Evolutionary conservation across 345 rosid genomes (phyloP).

Genomic region (Aquilaria malaccensis): DNA sequence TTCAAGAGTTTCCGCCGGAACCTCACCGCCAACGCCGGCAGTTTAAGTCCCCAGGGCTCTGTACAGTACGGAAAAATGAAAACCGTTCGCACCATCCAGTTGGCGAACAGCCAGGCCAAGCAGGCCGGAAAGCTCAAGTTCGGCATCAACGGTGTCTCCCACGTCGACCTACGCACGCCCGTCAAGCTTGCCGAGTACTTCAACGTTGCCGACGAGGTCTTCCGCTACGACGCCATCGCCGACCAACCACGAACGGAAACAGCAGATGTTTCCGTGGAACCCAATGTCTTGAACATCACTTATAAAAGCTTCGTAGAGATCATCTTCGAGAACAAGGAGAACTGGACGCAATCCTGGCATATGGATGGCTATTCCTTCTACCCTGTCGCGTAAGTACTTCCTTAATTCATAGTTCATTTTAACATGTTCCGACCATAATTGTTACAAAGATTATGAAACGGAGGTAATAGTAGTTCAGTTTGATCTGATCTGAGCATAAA

Average conservation of each 20-base stretch:
- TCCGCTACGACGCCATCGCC: slow-evolving; percentile 38
- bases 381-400: slow-evolving; percentile 59
- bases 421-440: neutral
- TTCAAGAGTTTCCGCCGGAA: slow-evolving; percentile 75
- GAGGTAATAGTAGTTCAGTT: neutral
- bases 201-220: slow-evolving; percentile 35
- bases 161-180: slow-evolving; percentile 44
- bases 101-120: slow-evolving; percentile 35
- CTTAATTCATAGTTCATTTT: too few species aligned
- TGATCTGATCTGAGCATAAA: too few species aligned
- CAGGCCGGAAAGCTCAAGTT: slow-evolving; percentile 48
- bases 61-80: slow-evolving; percentile 61
- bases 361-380: slow-evolving; percentile 77
- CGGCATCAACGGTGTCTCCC: slow-evolving; percentile 61
- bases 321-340: slow-evolving; percentile 75
- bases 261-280: slow-evolving; percentile 14
- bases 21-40: slow-evolving; percentile 68
- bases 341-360: slow-evolving; percentile 61
- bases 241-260: slow-evolving; percentile 33
- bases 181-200: slow-evolving; percentile 62
- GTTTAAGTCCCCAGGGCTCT: slow-evolving; percentile 81
- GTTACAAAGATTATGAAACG: neutral
- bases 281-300: slow-evolving; percentile 63
- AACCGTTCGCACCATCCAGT: slow-evolving; percentile 58
- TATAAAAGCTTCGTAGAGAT: slow-evolving; percentile 69